Conservation (phyloP, 805 yeast species). For the Komagataella pseudopastoris region DNA sequence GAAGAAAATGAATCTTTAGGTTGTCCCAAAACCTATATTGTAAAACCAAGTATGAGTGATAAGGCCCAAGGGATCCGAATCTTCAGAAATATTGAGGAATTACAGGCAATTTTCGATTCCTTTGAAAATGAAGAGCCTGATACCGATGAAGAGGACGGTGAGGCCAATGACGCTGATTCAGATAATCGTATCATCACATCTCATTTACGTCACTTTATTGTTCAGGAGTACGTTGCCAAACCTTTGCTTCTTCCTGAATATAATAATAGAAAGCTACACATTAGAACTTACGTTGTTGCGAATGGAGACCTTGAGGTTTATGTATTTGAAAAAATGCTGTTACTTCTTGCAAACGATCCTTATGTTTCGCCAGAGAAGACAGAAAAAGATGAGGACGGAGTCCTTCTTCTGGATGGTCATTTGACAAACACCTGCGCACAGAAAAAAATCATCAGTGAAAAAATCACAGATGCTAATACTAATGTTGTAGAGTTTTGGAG, state of each 20-base stretch:
- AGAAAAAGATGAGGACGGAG: conserved; percentile 17
- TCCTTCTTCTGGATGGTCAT: conserved; percentile 50
- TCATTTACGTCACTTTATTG: conserved; percentile 80
- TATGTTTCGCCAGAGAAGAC: conserved; percentile 23
- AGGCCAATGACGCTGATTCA: conserved; percentile 17
- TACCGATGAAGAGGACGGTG: conserved; percentile 36
- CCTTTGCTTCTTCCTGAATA: conserved; percentile 59
- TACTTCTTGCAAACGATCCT: conserved; percentile 57
- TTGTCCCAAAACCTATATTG: conserved; percentile 52
- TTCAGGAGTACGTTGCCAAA: conserved; percentile 61
- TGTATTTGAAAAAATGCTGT: conserved; percentile 69
- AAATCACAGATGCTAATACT: conserved; percentile 15
- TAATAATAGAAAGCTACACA: conserved; percentile 69
- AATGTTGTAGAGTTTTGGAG: conserved; percentile 55
- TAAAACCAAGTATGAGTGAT: conserved; percentile 96
- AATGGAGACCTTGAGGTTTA: conserved; percentile 63
- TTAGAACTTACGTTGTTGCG: conserved; percentile 72
- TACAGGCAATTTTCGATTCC: conserved; percentile 73
- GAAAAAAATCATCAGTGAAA: conserved; percentile 16
- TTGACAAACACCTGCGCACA: conserved; percentile 92
- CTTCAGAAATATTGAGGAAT: conserved; percentile 63
- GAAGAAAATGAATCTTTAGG: conserved; percentile 27
- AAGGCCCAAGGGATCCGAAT: conserved; percentile 91
- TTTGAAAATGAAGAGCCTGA: conserved; percentile 66
- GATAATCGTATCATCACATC: conserved; percentile 67